Evolutionary conservation across 225 moss, liverwort and hornwort genomes (phyloP), one percentile per base, ranked within the genome.

Genomic region (Bryoerythrophyllum caledonicum): DNA sequence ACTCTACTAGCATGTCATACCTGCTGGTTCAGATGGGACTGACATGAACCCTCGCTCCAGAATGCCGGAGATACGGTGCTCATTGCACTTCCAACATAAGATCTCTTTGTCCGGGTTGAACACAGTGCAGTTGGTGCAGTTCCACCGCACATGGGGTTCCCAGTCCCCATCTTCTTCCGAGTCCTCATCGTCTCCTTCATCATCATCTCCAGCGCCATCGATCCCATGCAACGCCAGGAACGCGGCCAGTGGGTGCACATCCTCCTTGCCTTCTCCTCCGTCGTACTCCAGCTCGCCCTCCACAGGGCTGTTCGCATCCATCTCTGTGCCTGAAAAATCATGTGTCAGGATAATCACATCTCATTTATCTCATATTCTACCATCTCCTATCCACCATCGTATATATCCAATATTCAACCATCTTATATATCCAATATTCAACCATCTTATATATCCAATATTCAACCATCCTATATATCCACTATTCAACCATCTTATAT

Each of bases 41-140:
- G 84, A 76, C 63, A 89, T 43, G 55, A 69, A 85, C 11, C 84
- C 82, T 67, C 81, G 80, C 75, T 82, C 80, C 78, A 89, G 35
- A 78, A 89, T 72, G 56, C 72, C 71, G 5, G 84, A 74, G 26
- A 60, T 65, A 19, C 87, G 84, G 74, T 79, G 79, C 60, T 89
- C 89, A 76, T 72, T 63, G 24, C 89, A 89, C 24, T 78, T 78
- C 19, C 78, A 76, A 70, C 89, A 89, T 20, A 75, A 6, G 34
- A 65, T 80, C 13, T 72, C 80, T 14, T 81, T 82, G 23, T 80
- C 80, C 21, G 56, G 58, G 65, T 89, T 89, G 10, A 71, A 67
- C 81, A 78, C 82, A 60, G 87, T 82, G 76, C 89, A 90, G 71
- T 90, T 90, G 2, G 71, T 76, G 64, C 89, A 90, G 13, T 58